Base-by-base conservation (phyloP, 1,284 basidiomycete genomes). In the Papiliotrema fonsecae region DNA sequence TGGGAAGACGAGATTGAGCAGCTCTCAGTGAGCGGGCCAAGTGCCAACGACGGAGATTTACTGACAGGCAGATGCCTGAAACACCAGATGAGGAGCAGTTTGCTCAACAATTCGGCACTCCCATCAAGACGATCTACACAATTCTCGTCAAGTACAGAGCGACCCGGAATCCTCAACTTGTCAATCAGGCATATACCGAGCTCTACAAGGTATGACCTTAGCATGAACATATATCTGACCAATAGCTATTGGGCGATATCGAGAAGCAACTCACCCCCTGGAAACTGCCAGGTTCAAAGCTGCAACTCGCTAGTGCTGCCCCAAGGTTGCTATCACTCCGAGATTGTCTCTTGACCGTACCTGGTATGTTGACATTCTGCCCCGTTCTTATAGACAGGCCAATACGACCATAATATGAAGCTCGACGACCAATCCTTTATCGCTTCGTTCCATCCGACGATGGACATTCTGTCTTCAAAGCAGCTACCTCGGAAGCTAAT, bases 341-440 rank as follows among this genome's bases (percentile, higher is more conserved):
- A 45, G 63, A 70, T 31, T 67, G 62, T 39, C 60, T 67, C 25
- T 43, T 72, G 35, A 70, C 64, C 10, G 68, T 72, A 1, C 69
- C 68, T 14, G 69, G 65, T 62, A 25, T 41, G 62, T 52, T 27
- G 11, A 42, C 18, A 24, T 16, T 13, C 11, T 25, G 2, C 19
- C 25, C 22, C 6, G 6, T 13, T 25, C 30, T 47, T 24, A 49
- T 43, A 4, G n/a, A 18, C 43, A 64, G 62, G 67, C 3, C 60
- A 72, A 51, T 72, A 70, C 51, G 64, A 72, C 31, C 60, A 64
- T 0, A 52, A 58, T 14, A 30, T 61, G 19, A 58, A 61, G 27
- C 57, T 66, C 2, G 62, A 63, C 37, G 62, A 69, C 44, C 69
- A 72, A 47, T 54, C 62, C 0, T 72, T 68, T 55, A 72, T 72